Evolutionary conservation across 148 eudicot genomes (phyloP).

Genomic region (Persicaria tinctoria): DNA sequence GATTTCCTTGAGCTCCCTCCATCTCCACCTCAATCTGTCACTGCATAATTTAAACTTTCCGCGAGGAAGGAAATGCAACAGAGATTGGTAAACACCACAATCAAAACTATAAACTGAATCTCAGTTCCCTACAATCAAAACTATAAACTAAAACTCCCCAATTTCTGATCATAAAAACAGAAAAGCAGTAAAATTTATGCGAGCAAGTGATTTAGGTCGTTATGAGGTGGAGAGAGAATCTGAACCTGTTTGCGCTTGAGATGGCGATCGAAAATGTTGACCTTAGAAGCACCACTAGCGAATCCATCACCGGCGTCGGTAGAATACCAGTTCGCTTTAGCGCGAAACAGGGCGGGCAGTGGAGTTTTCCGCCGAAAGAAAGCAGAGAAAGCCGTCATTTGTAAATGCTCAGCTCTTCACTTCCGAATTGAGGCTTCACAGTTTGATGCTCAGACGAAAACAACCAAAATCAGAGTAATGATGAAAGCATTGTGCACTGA

Average conservation of each 20-base stretch:
- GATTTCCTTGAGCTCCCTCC: not conserved
- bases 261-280: constrained; percentile 76
- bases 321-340: constrained; percentile 21
- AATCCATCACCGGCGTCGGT: constrained; percentile 23
- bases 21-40: not conserved
- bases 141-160: not conserved
- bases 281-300: constrained; percentile 37
- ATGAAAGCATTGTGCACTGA: no score
- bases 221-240: not conserved
- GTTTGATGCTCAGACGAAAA: not conserved
- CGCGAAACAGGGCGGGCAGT: not conserved
- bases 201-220: not conserved
- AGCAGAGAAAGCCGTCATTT: constrained; percentile 9
- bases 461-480: not conserved
- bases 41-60: not conserved
- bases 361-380: not conserved
- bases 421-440: not conserved
- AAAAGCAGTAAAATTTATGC: not conserved
- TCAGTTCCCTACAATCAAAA: not conserved
- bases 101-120: not conserved
- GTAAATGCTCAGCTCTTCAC: not conserved
- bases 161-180: not conserved
- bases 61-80: not conserved
- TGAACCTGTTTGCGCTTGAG: constrained; percentile 80
- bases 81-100: not conserved